phyloP scores from a whole-genome alignment of 2,329 filamentous ascomycete species.

The Diaporthe ilicicola region DNA sequence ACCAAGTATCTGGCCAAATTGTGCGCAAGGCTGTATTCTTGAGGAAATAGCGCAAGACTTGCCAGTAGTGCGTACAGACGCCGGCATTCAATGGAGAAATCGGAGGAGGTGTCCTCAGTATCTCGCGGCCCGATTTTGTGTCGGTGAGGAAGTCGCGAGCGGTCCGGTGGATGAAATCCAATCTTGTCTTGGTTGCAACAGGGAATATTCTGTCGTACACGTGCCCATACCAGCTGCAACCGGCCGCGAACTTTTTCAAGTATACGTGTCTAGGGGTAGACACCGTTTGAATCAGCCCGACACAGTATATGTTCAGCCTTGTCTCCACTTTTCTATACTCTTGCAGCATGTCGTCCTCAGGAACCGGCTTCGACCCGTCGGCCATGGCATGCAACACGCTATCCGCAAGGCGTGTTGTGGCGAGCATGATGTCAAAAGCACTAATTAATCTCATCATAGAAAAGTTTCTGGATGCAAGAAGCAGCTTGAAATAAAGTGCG shows the following conservation, averaged over 20 bases:
- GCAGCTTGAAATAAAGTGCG: constrained; percentile 16
- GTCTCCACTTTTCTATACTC: neutral
- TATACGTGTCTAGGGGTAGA: too few species aligned
- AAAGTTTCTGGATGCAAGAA: neutral
- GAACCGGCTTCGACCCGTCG: neutral
- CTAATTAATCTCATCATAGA: neutral
- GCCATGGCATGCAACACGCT: neutral
- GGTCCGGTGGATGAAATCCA: constrained; percentile 7
- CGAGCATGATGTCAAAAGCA: neutral
- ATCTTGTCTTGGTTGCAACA: too few species aligned
- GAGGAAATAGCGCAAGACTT: neutral
- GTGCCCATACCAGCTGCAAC: neutral
- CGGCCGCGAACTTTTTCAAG: neutral
- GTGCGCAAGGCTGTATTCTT: rapidly evolving
- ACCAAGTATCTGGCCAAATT: neutral
- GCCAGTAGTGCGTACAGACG: neutral
- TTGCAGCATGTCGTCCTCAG: neutral
- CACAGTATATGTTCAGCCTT: neutral
- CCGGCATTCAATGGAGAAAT: neutral
- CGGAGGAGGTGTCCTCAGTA: neutral
- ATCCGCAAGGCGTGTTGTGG: neutral
- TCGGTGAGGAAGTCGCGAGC: constrained; percentile 34
- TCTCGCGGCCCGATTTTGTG: neutral
- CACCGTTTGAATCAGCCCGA: neutral
- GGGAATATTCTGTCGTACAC: neutral